Conservation (phyloP, 345 rosid genomes). For the Hibiscus mutabilis region DNA sequence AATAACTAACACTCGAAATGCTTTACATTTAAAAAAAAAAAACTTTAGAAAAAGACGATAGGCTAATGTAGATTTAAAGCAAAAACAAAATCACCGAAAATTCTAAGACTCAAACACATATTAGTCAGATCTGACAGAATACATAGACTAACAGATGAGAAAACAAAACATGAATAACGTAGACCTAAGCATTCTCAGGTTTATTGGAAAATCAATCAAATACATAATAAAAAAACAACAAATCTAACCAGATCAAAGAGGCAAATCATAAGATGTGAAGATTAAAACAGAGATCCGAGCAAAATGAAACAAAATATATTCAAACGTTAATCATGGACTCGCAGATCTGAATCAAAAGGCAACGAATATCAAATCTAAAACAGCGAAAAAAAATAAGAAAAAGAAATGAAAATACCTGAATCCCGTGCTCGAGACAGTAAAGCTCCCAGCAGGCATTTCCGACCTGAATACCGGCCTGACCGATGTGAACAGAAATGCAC, state of each 20-base stretch:
- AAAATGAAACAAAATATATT: neutral
- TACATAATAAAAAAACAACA: neutral
- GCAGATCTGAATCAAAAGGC: neutral
- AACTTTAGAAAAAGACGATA: neutral
- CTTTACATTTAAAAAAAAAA: neutral
- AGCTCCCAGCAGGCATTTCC: neutral
- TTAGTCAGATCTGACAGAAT: neutral
- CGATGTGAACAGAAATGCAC: neutral
- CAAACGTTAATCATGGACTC: neutral
- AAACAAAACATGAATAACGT: neutral
- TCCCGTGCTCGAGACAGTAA: neutral
- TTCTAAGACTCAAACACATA: neutral
- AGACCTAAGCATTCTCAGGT: neutral
- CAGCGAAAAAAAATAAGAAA: neutral
- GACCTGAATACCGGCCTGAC: neutral
- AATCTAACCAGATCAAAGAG: neutral
- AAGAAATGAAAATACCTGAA: neutral
- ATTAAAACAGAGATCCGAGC: neutral
- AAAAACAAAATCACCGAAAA: neutral
- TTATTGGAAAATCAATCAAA: neutral
- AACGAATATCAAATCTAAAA: neutral
- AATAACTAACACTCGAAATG: neutral
- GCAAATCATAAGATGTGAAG: too few relatives aligned
- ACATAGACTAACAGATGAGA: neutral
- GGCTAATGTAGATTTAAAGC: neutral